A percentile compares a stretch with the other conserved stretches of the same genome.
These are phyloP conservation scores for Lagerstroemia speciosa DNA, from an alignment of 345 rosid genomes.

Conservation along the genomic window DNA sequence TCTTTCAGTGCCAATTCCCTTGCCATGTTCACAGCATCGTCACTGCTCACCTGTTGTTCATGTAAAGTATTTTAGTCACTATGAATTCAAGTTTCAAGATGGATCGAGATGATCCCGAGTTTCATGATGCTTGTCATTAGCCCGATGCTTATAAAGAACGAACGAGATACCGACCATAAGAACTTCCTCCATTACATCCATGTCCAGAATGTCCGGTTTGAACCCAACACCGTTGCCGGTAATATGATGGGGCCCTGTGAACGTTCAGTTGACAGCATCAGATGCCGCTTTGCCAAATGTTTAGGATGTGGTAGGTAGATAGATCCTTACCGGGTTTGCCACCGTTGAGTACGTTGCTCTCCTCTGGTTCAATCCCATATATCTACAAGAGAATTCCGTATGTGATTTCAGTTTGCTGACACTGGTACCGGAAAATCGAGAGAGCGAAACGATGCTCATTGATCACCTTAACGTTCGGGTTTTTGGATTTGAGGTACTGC, in stretches of 20 bases:
- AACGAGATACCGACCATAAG: slow-evolving; percentile 4
- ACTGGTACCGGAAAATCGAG: background rate
- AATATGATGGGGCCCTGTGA: slow-evolving; percentile 84
- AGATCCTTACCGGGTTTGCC: slow-evolving; percentile 73
- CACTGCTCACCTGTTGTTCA: slow-evolving; percentile 62
- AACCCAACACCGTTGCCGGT: slow-evolving; percentile 97
- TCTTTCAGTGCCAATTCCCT: slow-evolving; percentile 87
- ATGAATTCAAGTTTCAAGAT: background rate
- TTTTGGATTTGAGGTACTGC: slow-evolving; percentile 76
- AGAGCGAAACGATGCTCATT: background rate
- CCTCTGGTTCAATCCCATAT: slow-evolving; percentile 94
- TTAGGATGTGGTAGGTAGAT: background rate
- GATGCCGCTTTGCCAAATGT: background rate
- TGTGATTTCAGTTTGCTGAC: background rate
- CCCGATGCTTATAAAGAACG: no score
- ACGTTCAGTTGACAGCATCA: background rate
- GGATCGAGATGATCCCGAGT: background rate
- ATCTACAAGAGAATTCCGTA: slow-evolving; percentile 31
- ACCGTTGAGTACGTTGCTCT: slow-evolving; percentile 87
- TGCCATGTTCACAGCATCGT: slow-evolving; percentile 91
- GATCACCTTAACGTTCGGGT: slow-evolving; percentile 78
- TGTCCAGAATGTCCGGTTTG: slow-evolving; percentile 90
- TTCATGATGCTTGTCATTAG: background rate
- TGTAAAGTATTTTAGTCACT: background rate
- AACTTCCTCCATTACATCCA: slow-evolving; percentile 94